Evolutionary conservation across 73 alveolate genomes (phyloP), one percentile per base, ranked within the genome.

Genomic region (Symbiodinium pilosum): DNA sequence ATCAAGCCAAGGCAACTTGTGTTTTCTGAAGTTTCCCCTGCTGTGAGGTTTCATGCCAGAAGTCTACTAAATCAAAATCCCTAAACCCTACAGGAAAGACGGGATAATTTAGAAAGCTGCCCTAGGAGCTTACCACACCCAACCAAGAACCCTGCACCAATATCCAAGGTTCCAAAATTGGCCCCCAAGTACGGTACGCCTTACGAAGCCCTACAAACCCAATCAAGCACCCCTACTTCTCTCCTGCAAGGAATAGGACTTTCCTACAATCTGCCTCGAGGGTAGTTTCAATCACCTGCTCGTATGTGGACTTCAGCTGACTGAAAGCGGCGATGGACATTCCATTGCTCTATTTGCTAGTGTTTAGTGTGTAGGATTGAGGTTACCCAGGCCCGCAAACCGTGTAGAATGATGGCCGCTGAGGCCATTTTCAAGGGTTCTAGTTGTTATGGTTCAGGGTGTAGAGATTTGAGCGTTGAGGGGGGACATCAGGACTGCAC

Each of bases 241-340:
- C 16, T 11, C 7, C 16, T 47, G 16, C 24, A 16, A 16, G 64
- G 64, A 11, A 47, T 47, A 11, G 64, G 64, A 16, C 64, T 54
- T 30, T 54, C 71, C 26, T 21, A 12, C n/a, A 26, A 1, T 38
- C 81, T n/a, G 81, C 81, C 81, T 64, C 81, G 12, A 64, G 38
- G 39, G 81, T 64, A 24, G 38, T 64, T 20, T 64, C 81, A 64
- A 64, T 64, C 38, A 64, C 81, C 34, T 30, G 81, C 38, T 28
- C 39, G 81, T 64, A 64, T 28, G 81, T 64, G 39, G 81, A 26
- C 30, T 64, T 64, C 81, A 64, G 81, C 81, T 64, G 81, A 28
- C 81, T 64, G 81, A 64, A 64, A 14, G 81, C 24, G 34, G 81
- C 81, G 81, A 64, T 64, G 32, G 81, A 64, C 81, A 64, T 64